Percentiles rank a stretch among this genome's conserved stretches.
Evolutionary conservation across 441 rosid species (phyloP).

Genomic region (Pelargonium exstipulatum): DNA sequence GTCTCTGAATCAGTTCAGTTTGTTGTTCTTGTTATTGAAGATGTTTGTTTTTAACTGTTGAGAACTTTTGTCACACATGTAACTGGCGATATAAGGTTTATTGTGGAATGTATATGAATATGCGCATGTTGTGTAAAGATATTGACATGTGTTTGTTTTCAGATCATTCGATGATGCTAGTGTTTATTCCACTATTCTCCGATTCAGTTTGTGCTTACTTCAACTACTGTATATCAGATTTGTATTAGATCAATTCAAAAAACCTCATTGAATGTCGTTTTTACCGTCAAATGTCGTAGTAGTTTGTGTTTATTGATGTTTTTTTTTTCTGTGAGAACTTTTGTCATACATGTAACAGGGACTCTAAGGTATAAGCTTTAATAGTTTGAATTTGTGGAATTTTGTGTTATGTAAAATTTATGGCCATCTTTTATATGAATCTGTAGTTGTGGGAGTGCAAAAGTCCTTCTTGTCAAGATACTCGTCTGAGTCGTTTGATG

Average conservation of each 20-base stretch:
- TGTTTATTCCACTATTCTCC: too few species aligned
- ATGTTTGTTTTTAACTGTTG: background rate
- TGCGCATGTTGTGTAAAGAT: background rate
- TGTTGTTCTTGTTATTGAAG: background rate
- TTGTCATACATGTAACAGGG: constrained; percentile 17
- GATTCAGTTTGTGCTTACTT: too few species aligned
- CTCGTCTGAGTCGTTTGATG: constrained; percentile 36
- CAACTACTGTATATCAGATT: background rate
- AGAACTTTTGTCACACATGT: constrained; percentile 11
- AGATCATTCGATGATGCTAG: too few species aligned
- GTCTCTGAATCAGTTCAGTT: too few species aligned
- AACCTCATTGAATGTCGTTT: background rate
- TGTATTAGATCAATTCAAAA: background rate
- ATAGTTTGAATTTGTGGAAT: background rate
- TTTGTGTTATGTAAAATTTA: background rate
- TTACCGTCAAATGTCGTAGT: background rate
- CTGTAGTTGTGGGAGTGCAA: constrained; percentile 36
- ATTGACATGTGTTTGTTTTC: too few species aligned
- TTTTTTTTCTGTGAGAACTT: constrained; percentile 15
- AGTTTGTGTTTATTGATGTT: background rate
- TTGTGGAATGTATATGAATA: background rate
- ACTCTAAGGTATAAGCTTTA: background rate
- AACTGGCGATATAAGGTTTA: background rate
- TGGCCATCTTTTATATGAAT: constrained; percentile 12
- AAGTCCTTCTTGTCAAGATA: constrained; percentile 43